phyloP scores from a whole-genome alignment of 805 yeast species.

The Gaillardinia entomophila region DNA sequence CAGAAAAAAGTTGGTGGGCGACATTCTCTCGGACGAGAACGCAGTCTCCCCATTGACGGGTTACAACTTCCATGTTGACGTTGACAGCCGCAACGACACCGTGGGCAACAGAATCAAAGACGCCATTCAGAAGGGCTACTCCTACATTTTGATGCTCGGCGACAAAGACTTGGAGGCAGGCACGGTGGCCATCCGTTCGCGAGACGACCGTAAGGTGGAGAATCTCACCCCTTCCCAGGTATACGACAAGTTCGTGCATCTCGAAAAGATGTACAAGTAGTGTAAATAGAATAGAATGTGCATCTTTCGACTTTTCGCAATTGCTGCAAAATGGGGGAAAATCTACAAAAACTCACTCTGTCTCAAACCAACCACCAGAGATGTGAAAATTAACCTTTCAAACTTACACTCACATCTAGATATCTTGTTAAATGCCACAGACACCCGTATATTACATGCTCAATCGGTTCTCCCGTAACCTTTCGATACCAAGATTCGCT shows the following conservation, averaged over 20 bases:
- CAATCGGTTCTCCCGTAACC: constrained; percentile 40
- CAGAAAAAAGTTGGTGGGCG: constrained; percentile 42
- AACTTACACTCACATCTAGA: no score
- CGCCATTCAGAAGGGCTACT: constrained; percentile 67
- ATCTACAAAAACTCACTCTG: no score
- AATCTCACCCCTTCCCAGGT: constrained; percentile 47
- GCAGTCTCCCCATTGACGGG: constrained; percentile 52
- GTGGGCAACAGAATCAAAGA: constrained; percentile 78
- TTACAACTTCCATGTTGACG: constrained; percentile 64
- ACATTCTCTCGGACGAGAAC: constrained; percentile 21
- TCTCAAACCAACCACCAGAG: no score
- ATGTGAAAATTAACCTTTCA: no score
- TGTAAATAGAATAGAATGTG: not conserved
- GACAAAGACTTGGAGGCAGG: constrained; percentile 67
- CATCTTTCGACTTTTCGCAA: no score
- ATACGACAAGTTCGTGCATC: constrained; percentile 43
- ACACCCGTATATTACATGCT: not conserved
- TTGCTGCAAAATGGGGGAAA: no score
- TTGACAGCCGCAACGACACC: constrained; percentile 71
- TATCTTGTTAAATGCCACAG: no score
- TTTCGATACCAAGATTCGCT: constrained; percentile 60
- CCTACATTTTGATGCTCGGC: constrained; percentile 80
- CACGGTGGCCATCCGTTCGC: constrained; percentile 58
- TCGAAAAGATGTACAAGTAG: constrained; percentile 47
- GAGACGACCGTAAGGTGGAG: constrained; percentile 42